Base-by-base conservation (phyloP, 2,329 filamentous ascomycete genomes). In the Hypoxylon sp. region DNA sequence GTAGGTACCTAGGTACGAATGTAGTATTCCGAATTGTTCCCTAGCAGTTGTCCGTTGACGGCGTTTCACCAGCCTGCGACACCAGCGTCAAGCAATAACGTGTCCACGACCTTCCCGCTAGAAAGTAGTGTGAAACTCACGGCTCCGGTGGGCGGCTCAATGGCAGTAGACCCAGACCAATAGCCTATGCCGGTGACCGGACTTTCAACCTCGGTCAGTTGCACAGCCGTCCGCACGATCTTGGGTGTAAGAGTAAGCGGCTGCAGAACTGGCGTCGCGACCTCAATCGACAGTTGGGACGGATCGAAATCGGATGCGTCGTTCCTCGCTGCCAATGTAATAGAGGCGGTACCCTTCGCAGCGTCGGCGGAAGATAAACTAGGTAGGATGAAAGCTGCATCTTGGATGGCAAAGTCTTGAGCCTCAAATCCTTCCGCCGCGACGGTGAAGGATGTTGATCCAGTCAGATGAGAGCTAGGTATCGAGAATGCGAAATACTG, bases 31-130 rank as follows among this genome's bases (percentile, higher is more conserved):
- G 43, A 56, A 15, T 26, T 47, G 20, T 50, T 64, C 47, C 20
- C 28, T 39, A 17, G 17, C 17, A n/a, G 15, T 20, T 6, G 37
- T 41, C 37, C 26, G 15, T 53, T 32, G 26, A 46, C 43, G 34
- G 30, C 47, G 57, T 59, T 43, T 59, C 39, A 73, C 71, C 72
- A 73, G 4, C 72, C 70, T 41, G 71, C 70, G 28, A 73, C 60
- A 15, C 70, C 70, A 37, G 59, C 67, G 62, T 64, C 51, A 17
- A 73, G 56, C 28, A 73, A 57, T 17, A 73, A 50, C 1, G 55
- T 70, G 50, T 73, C 71, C 13, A 71, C 44, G 24, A 65, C 63
- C 30, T 59, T 22, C 6, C 50, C 56, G 13, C 57, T 64, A 8
- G 46, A 58, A 19, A 69, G n/a, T 28, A 72, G 55, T 8, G 59